Base-by-base conservation (phyloP, 2,329 filamentous ascomycete genomes). In the Xylariaceae sp. region DNA sequence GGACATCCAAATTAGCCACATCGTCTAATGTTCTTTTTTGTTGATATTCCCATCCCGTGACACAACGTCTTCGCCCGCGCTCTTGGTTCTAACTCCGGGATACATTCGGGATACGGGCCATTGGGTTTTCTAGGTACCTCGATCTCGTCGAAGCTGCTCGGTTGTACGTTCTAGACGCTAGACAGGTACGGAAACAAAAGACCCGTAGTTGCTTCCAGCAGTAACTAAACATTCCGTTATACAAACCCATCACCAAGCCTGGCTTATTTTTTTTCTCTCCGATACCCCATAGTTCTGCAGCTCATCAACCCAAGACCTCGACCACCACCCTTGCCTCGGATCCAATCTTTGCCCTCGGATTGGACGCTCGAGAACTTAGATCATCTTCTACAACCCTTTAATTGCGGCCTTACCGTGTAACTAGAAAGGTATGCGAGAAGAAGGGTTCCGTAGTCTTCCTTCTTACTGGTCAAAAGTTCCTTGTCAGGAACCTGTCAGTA, bases 1-100 rank as follows among this genome's bases (percentile, higher is more conserved):
- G 66, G 66, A 59, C 61, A 64, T 63, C 60, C 62, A 61, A 70
- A 69, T 67, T 68, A 70, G 67, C 68, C 67, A 70, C 68, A 69
- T 67, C 61, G 65, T 65, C 62, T 65, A 68, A 67, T 67, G 65
- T 64, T 66, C 59, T 60, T 56, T 37, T 55, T 60, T 53, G 58
- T 64, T 60, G 62, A 63, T 64, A 64, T 58, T 61, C 58, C 52
- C 54, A 61, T 61, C 62, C 50, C 32, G 57, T 65, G 63, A 63
- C 57, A 63, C 64, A 65, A 52, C 59, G 32, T 60, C 50, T 53
- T 64, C 54, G 55, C 40, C 55, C 52, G 41, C 41, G 52, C 52
- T 52, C 52, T 51, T 54, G 60, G 54, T 47, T 50, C 19, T 52
- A 56, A 50, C 54, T 48, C 20, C 40, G 26, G 48, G 23, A 47